Percentiles rank a stretch among this genome's conserved stretches.
Evolutionary conservation across 768 basidiomycete genomes (phyloP).

Genomic region (Lentinula aciculospora): DNA sequence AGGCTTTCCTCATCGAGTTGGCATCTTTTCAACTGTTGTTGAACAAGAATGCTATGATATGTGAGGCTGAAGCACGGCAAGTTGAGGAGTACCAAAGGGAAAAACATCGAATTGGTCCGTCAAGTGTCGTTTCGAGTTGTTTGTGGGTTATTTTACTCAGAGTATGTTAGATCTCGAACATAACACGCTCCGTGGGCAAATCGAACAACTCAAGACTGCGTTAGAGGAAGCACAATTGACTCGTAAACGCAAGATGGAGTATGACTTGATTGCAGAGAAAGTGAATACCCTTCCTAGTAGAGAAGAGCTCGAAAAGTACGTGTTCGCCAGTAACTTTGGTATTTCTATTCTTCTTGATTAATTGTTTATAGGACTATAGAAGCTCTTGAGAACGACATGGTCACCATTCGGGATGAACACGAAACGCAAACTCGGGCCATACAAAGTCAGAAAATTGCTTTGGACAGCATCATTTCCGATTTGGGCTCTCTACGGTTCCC

Average conservation of each 20-base stretch:
- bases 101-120: conserved; percentile 64
- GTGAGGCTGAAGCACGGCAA: conserved; percentile 80
- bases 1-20: conserved; percentile 75
- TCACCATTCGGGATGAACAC: conserved; percentile 67
- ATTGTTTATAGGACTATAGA: conserved; percentile 44
- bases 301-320: conserved; percentile 73
- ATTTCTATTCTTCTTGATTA: not conserved
- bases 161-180: conserved; percentile 59
- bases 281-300: conserved; percentile 73
- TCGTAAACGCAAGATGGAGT: conserved; percentile 78
- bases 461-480: conserved; percentile 61
- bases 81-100: conserved; percentile 80
- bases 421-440: conserved; percentile 66
- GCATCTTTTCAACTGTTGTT: conserved; percentile 70
- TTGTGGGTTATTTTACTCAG: conserved; percentile 1
- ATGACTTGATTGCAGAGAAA: conserved; percentile 79
- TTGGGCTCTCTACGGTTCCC: conserved; percentile 57
- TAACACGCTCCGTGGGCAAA: conserved; percentile 58
- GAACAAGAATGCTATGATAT: conserved; percentile 77
- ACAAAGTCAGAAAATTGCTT: conserved; percentile 59
- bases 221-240: conserved; percentile 76
- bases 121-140: not conserved
- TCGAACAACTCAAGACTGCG: conserved; percentile 69
- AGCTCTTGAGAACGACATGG: conserved; percentile 72
- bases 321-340: not conserved